phyloP scores from a whole-genome alignment of 2,329 filamentous ascomycete genomes.

The Aureobasidium leucospermi region DNA sequence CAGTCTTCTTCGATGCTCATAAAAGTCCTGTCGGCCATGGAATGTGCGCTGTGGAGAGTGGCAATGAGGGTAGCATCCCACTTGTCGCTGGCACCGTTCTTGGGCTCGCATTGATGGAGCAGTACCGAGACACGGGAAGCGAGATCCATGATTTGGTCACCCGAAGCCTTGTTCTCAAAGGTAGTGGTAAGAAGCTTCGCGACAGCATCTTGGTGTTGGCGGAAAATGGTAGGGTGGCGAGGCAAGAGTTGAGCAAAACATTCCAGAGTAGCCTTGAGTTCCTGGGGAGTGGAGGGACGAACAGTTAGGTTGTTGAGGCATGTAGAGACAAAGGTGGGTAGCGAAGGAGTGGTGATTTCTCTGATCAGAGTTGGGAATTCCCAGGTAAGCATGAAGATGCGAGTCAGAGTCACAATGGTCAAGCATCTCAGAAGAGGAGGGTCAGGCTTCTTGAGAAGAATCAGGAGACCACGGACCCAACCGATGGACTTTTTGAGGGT shows the following conservation, averaged over 20 bases:
- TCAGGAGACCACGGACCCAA: constrained; percentile 72
- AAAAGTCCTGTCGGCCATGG: constrained; percentile 68
- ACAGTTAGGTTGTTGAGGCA: constrained; percentile 57
- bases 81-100: constrained; percentile 67
- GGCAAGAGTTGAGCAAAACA: constrained; percentile 66
- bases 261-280: constrained; percentile 60
- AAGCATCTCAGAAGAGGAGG: constrained; percentile 68
- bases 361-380: constrained; percentile 75
- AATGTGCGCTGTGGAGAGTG: constrained; percentile 59
- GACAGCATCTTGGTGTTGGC: constrained; percentile 65
- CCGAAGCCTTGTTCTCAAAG: constrained; percentile 29
- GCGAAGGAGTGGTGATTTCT: constrained; percentile 77
- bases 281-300: constrained; percentile 25
- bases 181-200: constrained; percentile 52
- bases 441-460: constrained; percentile 73
- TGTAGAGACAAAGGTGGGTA: constrained; percentile 66
- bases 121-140: constrained; percentile 39
- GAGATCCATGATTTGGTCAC: background rate
- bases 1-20: constrained; percentile 74
- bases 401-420: constrained; percentile 66
- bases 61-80: constrained; percentile 63
- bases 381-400: constrained; percentile 77
- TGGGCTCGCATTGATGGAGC: constrained; percentile 74
- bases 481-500: constrained; percentile 63
- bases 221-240: constrained; percentile 76